Base-by-base conservation (phyloP, 2,329 filamentous ascomycete species). In the Capronia epimyces region DNA sequence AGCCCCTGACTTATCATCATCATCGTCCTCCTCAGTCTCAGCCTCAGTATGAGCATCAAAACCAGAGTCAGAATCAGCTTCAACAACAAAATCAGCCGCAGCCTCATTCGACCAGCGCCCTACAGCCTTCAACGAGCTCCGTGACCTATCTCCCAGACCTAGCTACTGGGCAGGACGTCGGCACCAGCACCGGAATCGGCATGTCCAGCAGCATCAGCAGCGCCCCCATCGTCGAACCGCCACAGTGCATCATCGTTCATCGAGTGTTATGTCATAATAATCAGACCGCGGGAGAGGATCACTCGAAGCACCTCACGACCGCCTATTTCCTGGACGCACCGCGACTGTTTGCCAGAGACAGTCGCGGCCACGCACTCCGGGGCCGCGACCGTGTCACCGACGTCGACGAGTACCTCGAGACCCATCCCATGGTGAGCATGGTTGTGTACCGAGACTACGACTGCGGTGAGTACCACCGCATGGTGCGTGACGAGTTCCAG, bases 301-400 rank as follows among this genome's bases (percentile, higher is more conserved):
- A 44, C 25, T 44, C 42, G 9, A 20, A 44, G 5, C 42, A 44
- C 18, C 22, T 5, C 2, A 12, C 5, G 12, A 31, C 42, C 15
- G 42, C 42, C 18, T 44, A 44, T 15, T 44, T 29, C 24, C 42
- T n/a, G 16, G 42, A 44, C 16, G 5, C 13, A 44, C 42, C 42
- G 13, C 27, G 42, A 5, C 24, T 44, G 21, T 44, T 27, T 31
- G 21, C 2, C 15, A 44, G 25, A 29, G 24, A 44, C 16, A 44
- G 21, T 2, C 15, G 42, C 13, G 42, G 21, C 10, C 13, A 20
- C 16, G 42, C 42, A 6, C 16, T 44, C 5, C 42, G 24, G 13
- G 42, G 42, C 3, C 21, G 4, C 27, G n/a, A 20, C 22, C 6
- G 15, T 12, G 29, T 44, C 21, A 20, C 6, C 8, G 42, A 44